These are phyloP conservation scores for Fragaria ananassa DNA, from an alignment of 306 rosid genomes.

Conservation along the genomic window DNA sequence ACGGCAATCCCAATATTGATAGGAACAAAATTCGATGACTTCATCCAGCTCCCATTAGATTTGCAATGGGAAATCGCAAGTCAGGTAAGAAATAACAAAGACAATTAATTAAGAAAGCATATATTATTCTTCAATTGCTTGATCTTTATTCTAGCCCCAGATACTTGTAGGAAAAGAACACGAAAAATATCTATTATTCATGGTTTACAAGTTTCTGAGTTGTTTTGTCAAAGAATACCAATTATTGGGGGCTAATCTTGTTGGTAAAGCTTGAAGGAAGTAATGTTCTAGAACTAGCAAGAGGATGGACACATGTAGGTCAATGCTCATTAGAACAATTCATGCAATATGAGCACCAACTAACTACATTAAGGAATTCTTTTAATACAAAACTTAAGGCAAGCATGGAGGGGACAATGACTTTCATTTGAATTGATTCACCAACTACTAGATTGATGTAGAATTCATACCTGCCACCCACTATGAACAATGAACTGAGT, in stretches of 20 bases:
- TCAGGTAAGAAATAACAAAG: conserved; percentile 45
- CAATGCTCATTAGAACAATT: neutral
- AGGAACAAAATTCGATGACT: conserved; percentile 94
- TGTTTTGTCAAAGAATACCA: conserved; percentile 4
- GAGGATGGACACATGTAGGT: neutral
- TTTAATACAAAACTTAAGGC: neutral
- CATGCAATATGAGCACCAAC: neutral
- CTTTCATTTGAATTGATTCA: neutral
- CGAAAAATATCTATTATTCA: neutral
- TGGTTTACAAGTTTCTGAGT: neutral
- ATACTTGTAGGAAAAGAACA: neutral
- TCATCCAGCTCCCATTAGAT: conserved; percentile 95
- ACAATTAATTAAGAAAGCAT: neutral
- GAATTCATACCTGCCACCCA: neutral
- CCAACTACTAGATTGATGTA: neutral
- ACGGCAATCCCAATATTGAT: conserved; percentile 84
- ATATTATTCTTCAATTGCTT: neutral
- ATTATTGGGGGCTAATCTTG: neutral
- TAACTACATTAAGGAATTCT: neutral
- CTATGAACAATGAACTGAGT: neutral
- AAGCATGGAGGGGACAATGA: neutral
- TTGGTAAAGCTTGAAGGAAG: neutral
- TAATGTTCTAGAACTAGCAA: neutral
- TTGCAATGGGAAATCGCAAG: conserved; percentile 93
- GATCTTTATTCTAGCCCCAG: neutral